Evolutionary conservation across 352 stramenopile species (phyloP), one percentile per base, ranked within the genome.

Genomic region (Pythium sp.): DNA sequence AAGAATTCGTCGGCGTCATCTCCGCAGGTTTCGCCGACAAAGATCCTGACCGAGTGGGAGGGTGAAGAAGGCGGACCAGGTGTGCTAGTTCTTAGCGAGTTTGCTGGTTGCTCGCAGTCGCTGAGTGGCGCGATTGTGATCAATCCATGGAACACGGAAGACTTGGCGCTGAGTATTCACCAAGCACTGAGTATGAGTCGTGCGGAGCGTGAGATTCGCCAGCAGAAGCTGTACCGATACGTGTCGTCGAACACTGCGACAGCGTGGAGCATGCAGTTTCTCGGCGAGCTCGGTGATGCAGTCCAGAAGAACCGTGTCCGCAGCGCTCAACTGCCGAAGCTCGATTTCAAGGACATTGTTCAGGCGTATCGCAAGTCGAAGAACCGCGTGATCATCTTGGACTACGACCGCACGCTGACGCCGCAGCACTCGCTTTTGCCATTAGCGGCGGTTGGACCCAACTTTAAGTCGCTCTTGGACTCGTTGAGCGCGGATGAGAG

Each of bases 211-310:
- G 87, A 96, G 59, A 83, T 97, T n/a, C 84, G 89, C 8, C 90
- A 96, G 65, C 86, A 95, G 53, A 97, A 97, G 70, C 74, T 97
- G 8, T 95, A 94, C 63, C 84, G 90, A 1, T 97, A 97, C 59
- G 90, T 97, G 11, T 89, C 81, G 32, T 85, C 83, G 1, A 93
- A 97, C 69, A 97, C 88, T 22, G 88, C 90, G 20, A 86, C 85
- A 1, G 72, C 83, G 9, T 97, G 90, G 90, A 91, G 86, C 3
- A 82, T 92, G 62, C 77, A 87, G 51, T 96, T 96, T 70, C 73
- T 97, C 53, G 68, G 75, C 51, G 88, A 95, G 30, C 76, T 97
- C 6, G 61, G 64, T 11, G 79, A 86, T 58, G 82, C 84, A 5
- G 81, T 90, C 2, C 74, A 78, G 54, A 84, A 91, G 63, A 91